Conservation (phyloP, 768 basidiomycete genomes). For the Candolleomyces eurysporus region DNA sequence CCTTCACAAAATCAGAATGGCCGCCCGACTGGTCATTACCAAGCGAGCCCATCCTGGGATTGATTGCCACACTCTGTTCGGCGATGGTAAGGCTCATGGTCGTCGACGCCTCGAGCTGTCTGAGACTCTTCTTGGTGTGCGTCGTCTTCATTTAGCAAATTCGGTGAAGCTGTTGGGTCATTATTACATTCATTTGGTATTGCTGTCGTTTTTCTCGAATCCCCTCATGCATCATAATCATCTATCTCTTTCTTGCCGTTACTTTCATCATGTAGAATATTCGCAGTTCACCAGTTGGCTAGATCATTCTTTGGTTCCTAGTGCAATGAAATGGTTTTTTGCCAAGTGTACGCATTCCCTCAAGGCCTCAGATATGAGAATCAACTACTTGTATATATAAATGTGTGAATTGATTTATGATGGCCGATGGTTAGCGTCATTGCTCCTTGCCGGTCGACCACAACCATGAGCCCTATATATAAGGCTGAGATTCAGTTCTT, state of each 20-base stretch:
- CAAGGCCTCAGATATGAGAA: too few species aligned
- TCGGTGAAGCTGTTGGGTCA: not conserved
- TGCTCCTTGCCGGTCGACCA: too few species aligned
- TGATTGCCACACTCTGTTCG: constrained; percentile 19
- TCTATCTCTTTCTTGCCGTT: constrained; percentile 2
- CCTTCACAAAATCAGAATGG: constrained; percentile 55
- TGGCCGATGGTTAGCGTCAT: too few species aligned
- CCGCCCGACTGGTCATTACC: constrained; percentile 42
- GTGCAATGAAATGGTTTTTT: not conserved
- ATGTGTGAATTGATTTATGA: too few species aligned
- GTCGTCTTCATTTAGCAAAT: not conserved
- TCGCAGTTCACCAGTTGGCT: constrained; percentile 8
- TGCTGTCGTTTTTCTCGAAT: constrained; percentile 8
- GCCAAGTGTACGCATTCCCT: not conserved
- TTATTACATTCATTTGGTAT: constrained; percentile 6
- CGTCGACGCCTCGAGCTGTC: too few species aligned
- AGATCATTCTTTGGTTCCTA: not conserved
- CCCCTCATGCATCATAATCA: constrained; percentile 23
- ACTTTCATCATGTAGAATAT: constrained; percentile 24
- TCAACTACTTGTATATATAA: too few species aligned
- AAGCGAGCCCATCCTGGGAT: constrained; percentile 53
- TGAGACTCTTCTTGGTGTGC: not conserved
- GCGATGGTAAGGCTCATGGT: too few species aligned
- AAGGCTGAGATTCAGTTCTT: too few species aligned
- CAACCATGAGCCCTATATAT: too few species aligned